Evolutionary conservation across 1,284 basidiomycete species (phyloP).

Genomic region (Xerocomus nothofagi): DNA sequence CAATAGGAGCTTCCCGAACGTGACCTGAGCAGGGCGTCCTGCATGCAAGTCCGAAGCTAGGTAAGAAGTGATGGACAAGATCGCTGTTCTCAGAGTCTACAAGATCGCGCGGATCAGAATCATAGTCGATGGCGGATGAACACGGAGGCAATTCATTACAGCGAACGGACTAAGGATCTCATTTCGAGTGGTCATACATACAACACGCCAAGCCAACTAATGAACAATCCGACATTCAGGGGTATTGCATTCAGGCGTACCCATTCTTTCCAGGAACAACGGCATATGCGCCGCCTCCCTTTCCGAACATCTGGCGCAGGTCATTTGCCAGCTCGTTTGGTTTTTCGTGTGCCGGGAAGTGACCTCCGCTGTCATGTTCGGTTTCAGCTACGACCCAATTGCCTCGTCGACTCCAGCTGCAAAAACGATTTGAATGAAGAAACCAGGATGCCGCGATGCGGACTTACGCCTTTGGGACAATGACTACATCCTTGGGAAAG

Average conservation of each 20-base stretch:
- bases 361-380: conserved; percentile 40
- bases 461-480: conserved; percentile 41
- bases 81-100: no score
- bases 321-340: conserved; percentile 39
- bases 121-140: no score
- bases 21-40: no score
- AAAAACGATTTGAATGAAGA: neutral
- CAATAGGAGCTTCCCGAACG: no score
- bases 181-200: neutral
- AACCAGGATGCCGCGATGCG: neutral
- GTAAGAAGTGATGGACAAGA: no score
- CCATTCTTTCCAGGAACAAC: conserved; percentile 36
- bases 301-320: conserved; percentile 45
- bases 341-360: conserved; percentile 42
- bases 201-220: neutral
- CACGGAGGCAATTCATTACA: neutral
- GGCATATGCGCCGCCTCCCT: conserved; percentile 38
- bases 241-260: conserved; percentile 25
- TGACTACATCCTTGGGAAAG: conserved; percentile 47
- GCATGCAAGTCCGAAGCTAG: no score
- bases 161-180: neutral
- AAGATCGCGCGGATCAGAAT: no score
- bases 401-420: conserved; percentile 26
- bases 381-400: conserved; percentile 26
- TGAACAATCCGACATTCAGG: no score